These are phyloP conservation scores for Moesziomyces parantarcticus DNA, from an alignment of 1,284 basidiomycete genomes.

Conservation along the genomic window DNA sequence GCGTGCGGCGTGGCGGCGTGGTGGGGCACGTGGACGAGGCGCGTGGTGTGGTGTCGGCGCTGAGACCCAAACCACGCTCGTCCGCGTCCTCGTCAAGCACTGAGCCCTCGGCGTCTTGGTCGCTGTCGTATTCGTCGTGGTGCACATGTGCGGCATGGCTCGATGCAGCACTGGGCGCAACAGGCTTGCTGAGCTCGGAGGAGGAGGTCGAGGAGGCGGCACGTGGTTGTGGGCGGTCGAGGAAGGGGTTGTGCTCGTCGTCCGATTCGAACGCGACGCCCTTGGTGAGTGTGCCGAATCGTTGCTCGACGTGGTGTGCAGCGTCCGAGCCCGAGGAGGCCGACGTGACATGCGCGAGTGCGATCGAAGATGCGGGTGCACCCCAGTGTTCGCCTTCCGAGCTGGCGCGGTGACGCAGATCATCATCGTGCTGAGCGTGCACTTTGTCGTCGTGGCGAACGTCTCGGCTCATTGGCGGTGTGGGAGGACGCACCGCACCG, in stretches of 20 bases:
- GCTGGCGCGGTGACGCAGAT: constrained; percentile 21
- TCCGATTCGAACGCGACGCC: constrained; percentile 28
- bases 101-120: constrained; percentile 34
- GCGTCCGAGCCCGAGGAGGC: neutral
- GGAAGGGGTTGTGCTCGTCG: constrained; percentile 41
- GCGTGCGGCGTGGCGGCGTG: constrained; percentile 6
- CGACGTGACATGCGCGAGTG: neutral
- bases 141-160: constrained; percentile 12
- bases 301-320: constrained; percentile 2
- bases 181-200: neutral
- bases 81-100: constrained; percentile 16
- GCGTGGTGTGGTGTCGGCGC: constrained; percentile 12
- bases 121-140: constrained; percentile 39
- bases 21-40: constrained; percentile 15
- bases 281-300: constrained; percentile 22
- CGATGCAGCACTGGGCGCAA: neutral
- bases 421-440: constrained; percentile 5
- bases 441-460: constrained; percentile 27
- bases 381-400: constrained; percentile 17
- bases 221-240: constrained; percentile 9
- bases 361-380: neutral
- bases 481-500: constrained; percentile 25
- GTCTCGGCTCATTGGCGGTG: constrained; percentile 48
- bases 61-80: neutral
- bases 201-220: constrained; percentile 2